Conservation (phyloP, 2,329 filamentous ascomycete genomes). For the Sordariomycetes sp. region DNA sequence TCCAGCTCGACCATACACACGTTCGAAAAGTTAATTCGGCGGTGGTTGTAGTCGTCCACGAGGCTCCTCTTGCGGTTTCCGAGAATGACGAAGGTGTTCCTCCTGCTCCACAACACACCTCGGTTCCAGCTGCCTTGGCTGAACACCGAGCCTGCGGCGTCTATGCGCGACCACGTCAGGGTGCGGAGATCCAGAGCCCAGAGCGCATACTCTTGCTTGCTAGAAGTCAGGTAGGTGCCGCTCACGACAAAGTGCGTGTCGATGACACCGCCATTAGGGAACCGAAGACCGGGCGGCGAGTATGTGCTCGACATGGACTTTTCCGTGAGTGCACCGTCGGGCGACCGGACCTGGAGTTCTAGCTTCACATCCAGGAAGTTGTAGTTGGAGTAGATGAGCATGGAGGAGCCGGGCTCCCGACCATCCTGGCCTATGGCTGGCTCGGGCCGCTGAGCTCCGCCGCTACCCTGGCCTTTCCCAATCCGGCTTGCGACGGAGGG, state of each 20-base stretch:
- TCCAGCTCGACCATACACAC: conserved; percentile 95
- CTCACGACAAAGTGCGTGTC: conserved; percentile 96
- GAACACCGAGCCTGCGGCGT: conserved; percentile 88
- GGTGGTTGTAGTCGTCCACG: conserved; percentile 96
- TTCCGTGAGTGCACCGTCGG: conserved; percentile 76
- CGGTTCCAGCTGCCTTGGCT: conserved; percentile 97
- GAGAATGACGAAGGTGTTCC: conserved; percentile 92
- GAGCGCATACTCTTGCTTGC: conserved; percentile 94
- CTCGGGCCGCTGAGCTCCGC: conserved; percentile 28
- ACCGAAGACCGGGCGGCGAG: conserved; percentile 84
- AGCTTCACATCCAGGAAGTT: conserved; percentile 97
- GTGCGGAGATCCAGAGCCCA: conserved; percentile 89
- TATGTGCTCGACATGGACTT: conserved; percentile 80
- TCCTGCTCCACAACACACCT: conserved; percentile 82
- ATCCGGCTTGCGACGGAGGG: conserved; percentile 55
- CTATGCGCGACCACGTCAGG: conserved; percentile 89
- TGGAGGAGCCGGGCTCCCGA: conserved; percentile 53
- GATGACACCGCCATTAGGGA: conserved; percentile 91
- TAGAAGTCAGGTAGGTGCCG: conserved; percentile 93
- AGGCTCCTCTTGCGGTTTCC: conserved; percentile 88
- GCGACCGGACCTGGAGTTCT: conserved; percentile 77
- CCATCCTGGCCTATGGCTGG: conserved; percentile 40
- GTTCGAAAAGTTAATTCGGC: conserved; percentile 94
- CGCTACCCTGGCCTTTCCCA: conserved; percentile 41
- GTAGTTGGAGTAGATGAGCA: conserved; percentile 99